Percentiles rank a stretch among this genome's conserved stretches.
phyloP scores from a whole-genome alignment of 257 asterid species.

The Linaria vulgaris region DNA sequence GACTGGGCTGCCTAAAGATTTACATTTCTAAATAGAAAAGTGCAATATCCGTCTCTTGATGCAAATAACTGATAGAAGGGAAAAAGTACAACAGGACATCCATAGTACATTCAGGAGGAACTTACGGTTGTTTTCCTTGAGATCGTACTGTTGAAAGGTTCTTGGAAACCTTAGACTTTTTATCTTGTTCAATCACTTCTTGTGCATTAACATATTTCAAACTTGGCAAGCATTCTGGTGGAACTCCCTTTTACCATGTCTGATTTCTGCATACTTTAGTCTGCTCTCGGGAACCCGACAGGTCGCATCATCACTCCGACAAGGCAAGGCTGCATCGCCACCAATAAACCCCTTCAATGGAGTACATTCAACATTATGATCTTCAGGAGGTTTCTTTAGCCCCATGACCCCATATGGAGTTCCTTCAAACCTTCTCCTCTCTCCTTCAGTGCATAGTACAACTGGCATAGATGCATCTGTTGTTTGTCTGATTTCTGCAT shows the following conservation, averaged over 20 bases:
- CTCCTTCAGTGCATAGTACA: no score
- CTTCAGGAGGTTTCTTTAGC: constrained; percentile 25
- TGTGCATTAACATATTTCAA: constrained; percentile 32
- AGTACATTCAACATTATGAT: constrained; percentile 23
- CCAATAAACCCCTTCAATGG: constrained; percentile 28
- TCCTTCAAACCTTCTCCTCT: constrained; percentile 38
- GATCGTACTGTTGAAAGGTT: constrained; percentile 37
- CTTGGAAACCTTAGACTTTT: constrained; percentile 33
- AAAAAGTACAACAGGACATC: constrained; percentile 7
- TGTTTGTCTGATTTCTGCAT: no score
- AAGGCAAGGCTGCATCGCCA: constrained; percentile 25
- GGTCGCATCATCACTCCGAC: no score
- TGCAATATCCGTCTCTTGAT: no score
- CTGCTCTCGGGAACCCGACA: no score
- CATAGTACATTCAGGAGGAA: constrained; percentile 16
- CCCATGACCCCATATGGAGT: constrained; percentile 26
- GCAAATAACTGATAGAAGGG: no score
- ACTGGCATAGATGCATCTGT: no score
- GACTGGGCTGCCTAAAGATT: no score
- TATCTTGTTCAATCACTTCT: constrained; percentile 53
- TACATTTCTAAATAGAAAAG: no score
- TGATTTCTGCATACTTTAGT: no score
- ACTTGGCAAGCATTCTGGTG: constrained; percentile 22
- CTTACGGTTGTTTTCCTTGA: constrained; percentile 46
- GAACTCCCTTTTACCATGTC: no score